Evolutionary conservation across 1,284 basidiomycete genomes (phyloP).

Genomic region (Lentinus polychrous): DNA sequence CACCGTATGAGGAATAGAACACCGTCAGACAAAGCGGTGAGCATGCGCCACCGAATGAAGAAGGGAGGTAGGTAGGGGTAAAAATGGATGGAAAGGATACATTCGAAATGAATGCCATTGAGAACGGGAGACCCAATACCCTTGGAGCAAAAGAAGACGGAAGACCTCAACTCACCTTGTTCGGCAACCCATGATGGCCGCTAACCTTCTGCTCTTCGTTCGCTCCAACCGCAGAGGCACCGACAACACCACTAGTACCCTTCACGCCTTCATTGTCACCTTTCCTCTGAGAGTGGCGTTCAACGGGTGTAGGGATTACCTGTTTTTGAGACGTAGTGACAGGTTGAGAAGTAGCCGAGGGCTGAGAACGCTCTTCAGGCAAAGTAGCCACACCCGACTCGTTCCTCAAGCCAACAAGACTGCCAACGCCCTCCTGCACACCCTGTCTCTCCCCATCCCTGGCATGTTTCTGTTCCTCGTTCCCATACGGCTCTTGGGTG

Average conservation of each 20-base stretch:
- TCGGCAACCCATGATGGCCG: conserved; percentile 11
- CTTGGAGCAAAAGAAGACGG: background rate
- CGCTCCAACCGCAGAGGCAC: conserved; percentile 7
- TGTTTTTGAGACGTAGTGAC: background rate
- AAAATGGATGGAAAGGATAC: no score
- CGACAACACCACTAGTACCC: background rate
- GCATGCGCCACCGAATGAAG: no score
- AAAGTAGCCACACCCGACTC: conserved; percentile 23
- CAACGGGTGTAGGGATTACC: background rate
- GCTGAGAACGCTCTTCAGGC: conserved; percentile 17
- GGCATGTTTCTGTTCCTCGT: background rate
- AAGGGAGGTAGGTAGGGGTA: no score
- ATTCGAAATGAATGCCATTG: no score
- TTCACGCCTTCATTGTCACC: conserved; percentile 2
- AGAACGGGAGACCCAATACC: no score
- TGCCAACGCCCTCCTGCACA: conserved; percentile 17
- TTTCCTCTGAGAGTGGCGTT: background rate
- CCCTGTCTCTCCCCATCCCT: background rate
- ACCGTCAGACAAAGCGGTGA: no score
- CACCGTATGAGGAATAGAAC: no score
- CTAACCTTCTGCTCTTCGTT: conserved; percentile 2
- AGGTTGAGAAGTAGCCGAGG: no score
- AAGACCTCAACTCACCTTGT: conserved; percentile 15
- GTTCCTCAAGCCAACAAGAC: conserved; percentile 19
- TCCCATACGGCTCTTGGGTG: background rate